Base-by-base conservation (phyloP, 805 yeast species). In the Saccharomycopsis javanensis region DNA sequence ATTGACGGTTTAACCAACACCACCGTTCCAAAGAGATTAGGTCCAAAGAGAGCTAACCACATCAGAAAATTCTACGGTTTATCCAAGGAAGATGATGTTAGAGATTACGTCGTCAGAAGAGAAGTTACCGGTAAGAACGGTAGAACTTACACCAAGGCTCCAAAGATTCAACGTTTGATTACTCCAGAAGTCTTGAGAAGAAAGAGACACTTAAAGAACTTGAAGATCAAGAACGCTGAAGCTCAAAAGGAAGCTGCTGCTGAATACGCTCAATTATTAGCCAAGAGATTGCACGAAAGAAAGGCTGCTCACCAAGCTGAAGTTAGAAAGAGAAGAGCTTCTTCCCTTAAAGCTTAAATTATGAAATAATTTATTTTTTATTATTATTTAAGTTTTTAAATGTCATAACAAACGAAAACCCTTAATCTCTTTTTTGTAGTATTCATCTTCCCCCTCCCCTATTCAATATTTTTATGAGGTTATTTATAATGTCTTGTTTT, bases 1-100 rank as follows among this genome's bases (percentile, higher is more conserved):
- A 88, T 94, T 68, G 96, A 80, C 71, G 99, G 99, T 78, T 82
- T 94, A 72, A 94, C 99, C 71, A 95, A 94, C 76, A 71, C 82
- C 72, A 84, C 91, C 75, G 85, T 86, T 73, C 97, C 99, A 81
- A 94, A 92, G 86, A 91, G 98, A 85, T 86, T 94, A 75, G 99
- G 99, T 74, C 99, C 99, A 80, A 94, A 94, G 96, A 90, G 99
- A 87, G 99, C 99, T 74, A 92, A 90, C 95, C 80, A 92, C 92
- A 94, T 94, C 79, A 91, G 98, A 87, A 92, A 94, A 80, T 94
- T 94, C 96, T 94, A 88, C 75, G 98, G 97, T 81, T 86, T 89
- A 72, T 75, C 95, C 79, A 87, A 88, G 82, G 96, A 87, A 76
- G 95, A 87, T 71, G 96, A 88, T 71, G 79, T 75, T 65, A 76